Base-by-base conservation (phyloP, 2,329 filamentous ascomycete genomes). In the Lecanoromycetidae sp. region DNA sequence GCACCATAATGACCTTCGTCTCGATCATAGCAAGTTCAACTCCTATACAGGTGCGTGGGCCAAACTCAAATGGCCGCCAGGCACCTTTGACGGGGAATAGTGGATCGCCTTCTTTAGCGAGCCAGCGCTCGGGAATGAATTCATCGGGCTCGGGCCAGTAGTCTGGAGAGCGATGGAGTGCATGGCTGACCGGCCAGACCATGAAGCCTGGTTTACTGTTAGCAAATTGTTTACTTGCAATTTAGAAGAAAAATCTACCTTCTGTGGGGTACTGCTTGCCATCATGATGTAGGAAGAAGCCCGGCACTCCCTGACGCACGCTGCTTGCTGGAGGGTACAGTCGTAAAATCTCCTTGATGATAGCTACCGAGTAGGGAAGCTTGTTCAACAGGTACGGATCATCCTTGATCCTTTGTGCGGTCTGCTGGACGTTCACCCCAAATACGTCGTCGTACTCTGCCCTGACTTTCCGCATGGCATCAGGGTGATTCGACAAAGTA, bases 291-390 rank as follows among this genome's bases (percentile, higher is more conserved):
- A 55, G 55, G 1, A 56, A 56, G 5, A 56, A 54, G 0, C 60
- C 61, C 0, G 56, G 58, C 3, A 51, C 39, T 0, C 57, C 29
- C 25, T 55, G 48, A 1, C 65, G 60, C 3, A 60, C 61, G 2
- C 58, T 58, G 0, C 56, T 61, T 0, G 59, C 66, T 0, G 63
- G 61, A 1, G 65, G 60, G 27, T 64, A 58, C 29, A 77, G 55
- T 3, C 75, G 66, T 2, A 78, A 62, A 0, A 66, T 66, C 57
- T 78, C 75, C 48, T 73, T 72, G 51, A 75, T 65, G 5, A 75
- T 65, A 25, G 72, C 72, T 4, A 60, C 61, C 3, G 72, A 74
- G 56, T 74, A 77, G 1, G 66, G 64, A 20, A 78, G 62, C 36
- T 67, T 62, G 57, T 72, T 74, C 40, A 78, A 62, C 5, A 71